phyloP scores from a whole-genome alignment of 805 yeast genomes.

The Kodamaea restingae region DNA sequence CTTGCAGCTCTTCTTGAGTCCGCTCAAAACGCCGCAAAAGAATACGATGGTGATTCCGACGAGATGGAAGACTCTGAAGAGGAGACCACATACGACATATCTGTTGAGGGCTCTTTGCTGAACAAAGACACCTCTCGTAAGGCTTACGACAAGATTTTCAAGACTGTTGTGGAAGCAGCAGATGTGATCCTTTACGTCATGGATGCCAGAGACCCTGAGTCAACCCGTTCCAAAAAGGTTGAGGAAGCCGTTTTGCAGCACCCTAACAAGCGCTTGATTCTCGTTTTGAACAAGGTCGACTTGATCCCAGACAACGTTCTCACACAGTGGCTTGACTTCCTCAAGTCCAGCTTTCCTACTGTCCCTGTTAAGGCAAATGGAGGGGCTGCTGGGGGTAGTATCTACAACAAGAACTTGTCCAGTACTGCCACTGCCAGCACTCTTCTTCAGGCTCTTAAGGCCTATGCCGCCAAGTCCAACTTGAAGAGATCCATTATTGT shows the following conservation, averaged over 20 bases:
- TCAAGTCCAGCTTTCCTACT: conserved; percentile 84
- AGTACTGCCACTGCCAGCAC: conserved; percentile 68
- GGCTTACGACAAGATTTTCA: conserved; percentile 91
- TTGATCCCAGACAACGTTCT: conserved; percentile 82
- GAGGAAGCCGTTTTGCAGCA: conserved; percentile 83
- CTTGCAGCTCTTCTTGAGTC: conserved; percentile 84
- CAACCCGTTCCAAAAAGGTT: conserved; percentile 85
- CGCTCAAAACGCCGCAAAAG: conserved; percentile 83
- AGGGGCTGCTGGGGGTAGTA: conserved; percentile 62
- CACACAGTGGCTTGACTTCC: conserved; percentile 76
- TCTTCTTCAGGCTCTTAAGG: conserved; percentile 74
- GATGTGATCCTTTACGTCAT: conserved; percentile 91
- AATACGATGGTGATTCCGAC: conserved; percentile 55
- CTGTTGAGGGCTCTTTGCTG: conserved; percentile 34
- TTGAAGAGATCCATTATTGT: conserved; percentile 86
- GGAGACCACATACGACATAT: conserved; percentile 42
- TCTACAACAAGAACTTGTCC: conserved; percentile 71
- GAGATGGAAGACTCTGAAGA: conserved; percentile 33
- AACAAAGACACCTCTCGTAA: conserved; percentile 72
- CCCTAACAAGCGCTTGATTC: conserved; percentile 78
- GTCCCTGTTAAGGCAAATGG: conserved; percentile 81
- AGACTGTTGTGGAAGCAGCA: conserved; percentile 85
- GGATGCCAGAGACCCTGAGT: conserved; percentile 96
- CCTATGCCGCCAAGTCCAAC: conserved; percentile 78
- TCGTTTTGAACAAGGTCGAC: conserved; percentile 88